Base-by-base conservation (phyloP, 2,329 filamentous ascomycete species). In the Botrytis elliptica region DNA sequence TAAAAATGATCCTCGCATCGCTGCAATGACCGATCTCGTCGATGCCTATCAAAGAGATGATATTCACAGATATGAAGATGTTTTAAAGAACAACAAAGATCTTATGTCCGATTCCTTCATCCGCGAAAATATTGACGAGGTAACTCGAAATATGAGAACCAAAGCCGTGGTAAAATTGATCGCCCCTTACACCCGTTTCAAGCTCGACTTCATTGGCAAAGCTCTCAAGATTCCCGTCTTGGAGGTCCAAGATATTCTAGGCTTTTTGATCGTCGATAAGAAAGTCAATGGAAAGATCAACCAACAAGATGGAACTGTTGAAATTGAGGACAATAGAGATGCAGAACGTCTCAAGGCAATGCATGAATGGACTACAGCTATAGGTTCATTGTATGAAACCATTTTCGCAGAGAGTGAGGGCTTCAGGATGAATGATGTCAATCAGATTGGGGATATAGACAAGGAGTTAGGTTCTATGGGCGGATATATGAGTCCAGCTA, bases 101-200 rank as follows among this genome's bases (percentile, higher is more conserved):
- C 91, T 99, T 40, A 87, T 98, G 57, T 90, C 92, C 20, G 96
- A 99, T 82, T 91, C 93, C 0, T 99, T 98, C 84, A 99, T 99
- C 79, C 95, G 95, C 42, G 96, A 98, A 84, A 98, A 99, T 82
- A 99, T 99, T 78, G 96, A 98, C 83, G 96, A 99, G 84, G 95
- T 99, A 73, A 99, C 95, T 70, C 93, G 96, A 62, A 98, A 96
- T 83, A 97, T 99, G 92, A 93, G 96, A 72, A 98, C 95, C 77
- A 98, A 98, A 86, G 95, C 95, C 1, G 91, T 98, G 16, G 85
- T 97, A 76, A 97, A 96, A 84, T 87, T 98, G 38, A 96, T 98
- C 76, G 94, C 94, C 7, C 96, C 96, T 0, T 99, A 98, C 85
- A 97, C 93, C 9, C 91, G 94, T 70, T 97, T 98, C 88, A 93